A percentile compares a stretch with the other conserved stretches of the same genome.
phyloP scores from a whole-genome alignment of 2,329 filamentous ascomycete genomes.

The Aspergillus melleus region DNA sequence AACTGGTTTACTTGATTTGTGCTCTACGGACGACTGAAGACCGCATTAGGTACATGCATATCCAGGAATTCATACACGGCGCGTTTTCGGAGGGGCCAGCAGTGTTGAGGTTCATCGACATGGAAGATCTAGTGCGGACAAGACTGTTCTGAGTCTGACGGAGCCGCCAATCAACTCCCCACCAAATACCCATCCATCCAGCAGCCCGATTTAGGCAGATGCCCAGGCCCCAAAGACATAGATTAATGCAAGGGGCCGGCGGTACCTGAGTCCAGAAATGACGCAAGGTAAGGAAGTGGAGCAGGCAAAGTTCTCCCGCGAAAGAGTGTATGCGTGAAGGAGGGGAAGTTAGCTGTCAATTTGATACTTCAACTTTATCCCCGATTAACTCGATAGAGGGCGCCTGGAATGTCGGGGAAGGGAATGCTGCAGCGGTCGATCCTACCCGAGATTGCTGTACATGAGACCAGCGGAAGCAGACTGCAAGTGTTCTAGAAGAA shows the following conservation, averaged over 20 bases:
- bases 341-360: background rate
- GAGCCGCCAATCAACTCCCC: background rate
- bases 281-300: background rate
- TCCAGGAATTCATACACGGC: background rate
- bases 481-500: background rate
- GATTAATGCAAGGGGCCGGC: background rate
- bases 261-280: background rate
- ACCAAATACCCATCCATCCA: background rate
- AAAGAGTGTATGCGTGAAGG: background rate
- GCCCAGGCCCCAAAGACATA: background rate
- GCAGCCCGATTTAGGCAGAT: background rate
- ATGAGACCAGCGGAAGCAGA: background rate
- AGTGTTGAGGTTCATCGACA: background rate
- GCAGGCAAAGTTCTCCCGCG: background rate
- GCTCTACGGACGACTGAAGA: background rate
- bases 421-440: background rate
- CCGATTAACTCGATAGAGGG: background rate
- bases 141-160: background rate
- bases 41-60: background rate
- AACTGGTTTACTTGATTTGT: constrained; percentile 34
- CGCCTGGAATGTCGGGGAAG: background rate
- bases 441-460: background rate
- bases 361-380: background rate
- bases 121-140: background rate
- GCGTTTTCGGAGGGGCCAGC: background rate